These are phyloP conservation scores for Psilocybe sp. DNA, from an alignment of 768 basidiomycete species.

Conservation along the genomic window DNA sequence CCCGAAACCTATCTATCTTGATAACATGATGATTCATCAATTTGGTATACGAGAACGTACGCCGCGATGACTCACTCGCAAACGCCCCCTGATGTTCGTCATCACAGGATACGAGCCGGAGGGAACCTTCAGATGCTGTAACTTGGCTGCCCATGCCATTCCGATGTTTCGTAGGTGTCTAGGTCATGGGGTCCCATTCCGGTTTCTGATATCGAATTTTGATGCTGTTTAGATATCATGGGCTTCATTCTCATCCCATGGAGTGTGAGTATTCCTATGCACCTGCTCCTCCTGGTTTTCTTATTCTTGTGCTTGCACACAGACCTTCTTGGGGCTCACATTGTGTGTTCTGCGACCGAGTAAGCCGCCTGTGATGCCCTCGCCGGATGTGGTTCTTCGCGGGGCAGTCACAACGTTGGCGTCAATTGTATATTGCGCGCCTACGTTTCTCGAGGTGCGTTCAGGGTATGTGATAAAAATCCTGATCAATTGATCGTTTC, in stretches of 20 bases:
- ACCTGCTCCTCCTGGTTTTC: no score
- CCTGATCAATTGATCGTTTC: not conserved
- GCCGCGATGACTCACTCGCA: not conserved
- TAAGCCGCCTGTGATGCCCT: not conserved
- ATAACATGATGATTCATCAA: constrained; percentile 3
- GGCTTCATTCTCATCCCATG: not conserved
- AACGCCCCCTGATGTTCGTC: not conserved
- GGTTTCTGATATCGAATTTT: no score
- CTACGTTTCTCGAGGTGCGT: constrained; percentile 4
- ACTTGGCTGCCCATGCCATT: not conserved
- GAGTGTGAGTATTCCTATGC: not conserved
- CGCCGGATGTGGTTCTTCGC: constrained; percentile 1
- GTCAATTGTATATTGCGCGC: constrained; percentile 3
- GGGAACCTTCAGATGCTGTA: not conserved
- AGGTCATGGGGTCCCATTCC: not conserved
- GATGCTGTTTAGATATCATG: not conserved
- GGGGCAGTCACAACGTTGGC: not conserved
- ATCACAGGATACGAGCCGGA: not conserved
- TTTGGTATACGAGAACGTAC: not conserved
- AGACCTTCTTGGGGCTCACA: constrained; percentile 3
- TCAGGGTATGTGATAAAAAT: not conserved
- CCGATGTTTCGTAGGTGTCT: constrained; percentile 3
- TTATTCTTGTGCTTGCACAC: not conserved
- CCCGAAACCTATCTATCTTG: constrained; percentile 2
- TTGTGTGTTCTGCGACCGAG: constrained; percentile 1